Percentiles rank a stretch among this genome's conserved stretches.
These are phyloP conservation scores for Pyrus communis DNA, from an alignment of 306 rosid genomes.

Conservation along the genomic window DNA sequence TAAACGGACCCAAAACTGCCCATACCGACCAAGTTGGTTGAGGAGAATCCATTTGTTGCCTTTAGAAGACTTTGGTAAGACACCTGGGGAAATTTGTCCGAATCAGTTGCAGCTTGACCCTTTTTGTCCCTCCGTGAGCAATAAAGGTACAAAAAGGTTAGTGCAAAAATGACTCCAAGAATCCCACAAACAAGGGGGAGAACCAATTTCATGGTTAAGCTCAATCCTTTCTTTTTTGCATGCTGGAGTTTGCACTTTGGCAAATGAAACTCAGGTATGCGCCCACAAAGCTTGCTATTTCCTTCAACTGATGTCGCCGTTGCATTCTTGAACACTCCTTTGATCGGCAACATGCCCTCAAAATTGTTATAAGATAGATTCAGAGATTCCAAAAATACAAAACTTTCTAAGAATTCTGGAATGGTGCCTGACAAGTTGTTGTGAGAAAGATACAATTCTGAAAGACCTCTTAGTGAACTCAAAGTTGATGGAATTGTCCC, in stretches of 20 bases:
- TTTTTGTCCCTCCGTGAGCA: too few species aligned
- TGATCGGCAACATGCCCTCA: neutral
- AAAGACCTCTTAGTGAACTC: neutral
- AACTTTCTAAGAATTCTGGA: neutral
- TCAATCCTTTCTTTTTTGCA: too few species aligned
- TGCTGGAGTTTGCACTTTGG: too few species aligned
- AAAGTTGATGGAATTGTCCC: neutral
- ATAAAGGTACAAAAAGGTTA: too few species aligned
- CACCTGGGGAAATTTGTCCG: too few species aligned
- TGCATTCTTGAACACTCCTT: neutral
- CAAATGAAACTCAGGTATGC: too few species aligned
- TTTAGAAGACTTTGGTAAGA: neutral
- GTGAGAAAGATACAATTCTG: neutral
- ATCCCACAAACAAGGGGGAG: too few species aligned
- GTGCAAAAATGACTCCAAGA: too few species aligned
- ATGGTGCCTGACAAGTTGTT: neutral
- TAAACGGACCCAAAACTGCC: too few species aligned
- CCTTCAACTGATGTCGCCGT: neutral
- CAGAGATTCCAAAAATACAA: neutral
- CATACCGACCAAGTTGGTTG: constrained; percentile 17
- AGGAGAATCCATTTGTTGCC: constrained; percentile 11
- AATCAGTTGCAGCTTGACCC: too few species aligned
- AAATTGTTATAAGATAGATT: neutral
- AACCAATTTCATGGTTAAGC: too few species aligned
- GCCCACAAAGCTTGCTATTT: neutral